Evolutionary conservation across 495 filamentous ascomycete species (phyloP).

Genomic region (Tuber magnatum): DNA sequence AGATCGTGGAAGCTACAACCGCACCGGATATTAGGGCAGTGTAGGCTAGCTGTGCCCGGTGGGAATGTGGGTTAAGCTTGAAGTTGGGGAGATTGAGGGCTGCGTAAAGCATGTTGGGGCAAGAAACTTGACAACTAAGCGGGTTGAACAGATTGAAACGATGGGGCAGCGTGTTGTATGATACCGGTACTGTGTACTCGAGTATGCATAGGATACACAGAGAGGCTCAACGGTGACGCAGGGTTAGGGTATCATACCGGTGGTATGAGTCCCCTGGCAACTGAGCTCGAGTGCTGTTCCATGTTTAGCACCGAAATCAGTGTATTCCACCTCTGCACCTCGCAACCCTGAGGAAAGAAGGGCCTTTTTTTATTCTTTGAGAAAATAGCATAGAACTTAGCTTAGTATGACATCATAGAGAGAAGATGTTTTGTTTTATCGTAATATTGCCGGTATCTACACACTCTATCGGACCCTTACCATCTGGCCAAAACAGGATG

Average conservation of each 20-base stretch:
- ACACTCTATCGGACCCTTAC: too few species aligned
- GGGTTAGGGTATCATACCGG: background rate
- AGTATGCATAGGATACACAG: too few species aligned
- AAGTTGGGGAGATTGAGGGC: background rate
- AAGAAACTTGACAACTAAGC: background rate
- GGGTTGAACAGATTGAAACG: background rate
- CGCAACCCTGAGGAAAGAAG: too few species aligned
- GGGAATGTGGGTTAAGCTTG: constrained; percentile 36
- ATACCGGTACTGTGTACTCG: too few species aligned
- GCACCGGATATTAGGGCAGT: constrained; percentile 70
- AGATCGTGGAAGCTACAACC: constrained; percentile 62
- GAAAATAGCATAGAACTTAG: background rate
- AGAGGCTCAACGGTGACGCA: background rate
- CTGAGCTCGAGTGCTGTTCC: background rate
- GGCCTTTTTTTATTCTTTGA: too few species aligned
- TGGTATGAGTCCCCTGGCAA: background rate
- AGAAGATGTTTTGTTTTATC: too few species aligned
- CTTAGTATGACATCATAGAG: background rate
- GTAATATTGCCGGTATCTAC: too few species aligned
- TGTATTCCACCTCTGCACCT: background rate
- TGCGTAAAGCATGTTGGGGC: background rate
- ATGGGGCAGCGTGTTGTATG: background rate
- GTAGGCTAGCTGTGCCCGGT: constrained; percentile 61
- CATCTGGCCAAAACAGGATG: too few species aligned
- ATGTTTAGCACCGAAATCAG: background rate